Evolutionary conservation across 257 asterid genomes (phyloP).

Genomic region (Solanum sparsipilum): DNA sequence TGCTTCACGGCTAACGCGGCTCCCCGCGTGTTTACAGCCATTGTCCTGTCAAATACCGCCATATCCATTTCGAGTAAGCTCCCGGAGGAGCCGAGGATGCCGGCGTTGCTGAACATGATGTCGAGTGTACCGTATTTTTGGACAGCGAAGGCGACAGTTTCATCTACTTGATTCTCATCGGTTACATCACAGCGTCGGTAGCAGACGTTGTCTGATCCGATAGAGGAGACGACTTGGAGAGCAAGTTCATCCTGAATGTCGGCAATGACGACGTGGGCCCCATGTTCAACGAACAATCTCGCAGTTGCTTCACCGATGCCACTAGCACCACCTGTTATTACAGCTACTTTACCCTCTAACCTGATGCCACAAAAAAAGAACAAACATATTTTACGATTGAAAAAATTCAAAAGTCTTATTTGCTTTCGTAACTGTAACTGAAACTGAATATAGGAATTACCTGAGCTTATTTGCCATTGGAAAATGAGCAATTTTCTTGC

Average conservation of each 20-base stretch:
- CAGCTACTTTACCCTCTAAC: background rate
- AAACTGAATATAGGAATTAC: background rate
- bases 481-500: background rate
- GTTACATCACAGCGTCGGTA: background rate
- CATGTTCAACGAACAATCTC: background rate
- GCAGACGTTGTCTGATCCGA: background rate
- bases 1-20: background rate
- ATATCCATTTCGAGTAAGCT: background rate
- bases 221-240: background rate
- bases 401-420: too few relatives aligned
- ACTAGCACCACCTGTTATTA: background rate
- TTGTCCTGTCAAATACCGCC: background rate
- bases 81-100: background rate
- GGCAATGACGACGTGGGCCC: background rate
- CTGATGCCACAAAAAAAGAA: background rate
- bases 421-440: too few relatives aligned
- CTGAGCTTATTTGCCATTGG: background rate
- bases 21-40: background rate
- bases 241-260: constrained; percentile 2
- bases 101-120: constrained; percentile 1
- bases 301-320: constrained; percentile 3
- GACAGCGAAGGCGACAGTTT: background rate
- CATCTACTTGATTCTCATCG: background rate
- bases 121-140: background rate
- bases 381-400: too few relatives aligned